phyloP scores from a whole-genome alignment of 179 eudicot species.

The Amaranthus tricolor region DNA sequence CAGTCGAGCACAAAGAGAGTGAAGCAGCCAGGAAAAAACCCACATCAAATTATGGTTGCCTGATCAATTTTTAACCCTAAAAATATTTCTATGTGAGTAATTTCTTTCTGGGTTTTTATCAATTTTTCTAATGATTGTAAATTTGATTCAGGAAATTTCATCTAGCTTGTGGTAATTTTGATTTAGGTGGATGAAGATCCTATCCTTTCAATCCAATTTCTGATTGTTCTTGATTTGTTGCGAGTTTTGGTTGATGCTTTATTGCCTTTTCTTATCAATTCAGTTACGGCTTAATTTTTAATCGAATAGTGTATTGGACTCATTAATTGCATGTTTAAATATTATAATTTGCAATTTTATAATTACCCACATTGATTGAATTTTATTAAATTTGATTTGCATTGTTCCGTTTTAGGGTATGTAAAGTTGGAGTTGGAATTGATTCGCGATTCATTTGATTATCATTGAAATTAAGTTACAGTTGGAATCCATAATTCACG shows the following conservation, averaged over 20 bases:
- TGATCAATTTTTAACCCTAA: slow-evolving; percentile 11
- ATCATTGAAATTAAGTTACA: too few species aligned
- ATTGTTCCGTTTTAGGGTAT: too few species aligned
- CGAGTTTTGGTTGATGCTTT: neutral
- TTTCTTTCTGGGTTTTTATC: neutral
- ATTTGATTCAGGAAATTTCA: neutral
- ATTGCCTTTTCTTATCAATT: too few species aligned
- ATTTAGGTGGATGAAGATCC: neutral
- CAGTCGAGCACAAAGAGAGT: neutral
- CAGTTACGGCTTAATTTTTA: too few species aligned
- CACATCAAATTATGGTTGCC: neutral
- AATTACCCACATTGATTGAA: too few species aligned
- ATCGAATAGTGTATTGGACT: too few species aligned
- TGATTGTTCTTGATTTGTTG: neutral
- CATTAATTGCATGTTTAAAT: too few species aligned
- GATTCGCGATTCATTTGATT: too few species aligned
- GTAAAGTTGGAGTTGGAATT: too few species aligned
- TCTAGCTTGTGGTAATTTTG: slow-evolving; percentile 10
- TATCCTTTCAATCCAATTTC: neutral
- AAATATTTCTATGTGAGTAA: neutral
- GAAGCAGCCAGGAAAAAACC: neutral
- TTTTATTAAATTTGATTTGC: too few species aligned
- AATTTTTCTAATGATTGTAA: neutral
- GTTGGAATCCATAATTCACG: too few species aligned
- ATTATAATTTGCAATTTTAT: too few species aligned